phyloP scores from a whole-genome alignment of 306 rosid genomes.

The Citrullus amarus region DNA sequence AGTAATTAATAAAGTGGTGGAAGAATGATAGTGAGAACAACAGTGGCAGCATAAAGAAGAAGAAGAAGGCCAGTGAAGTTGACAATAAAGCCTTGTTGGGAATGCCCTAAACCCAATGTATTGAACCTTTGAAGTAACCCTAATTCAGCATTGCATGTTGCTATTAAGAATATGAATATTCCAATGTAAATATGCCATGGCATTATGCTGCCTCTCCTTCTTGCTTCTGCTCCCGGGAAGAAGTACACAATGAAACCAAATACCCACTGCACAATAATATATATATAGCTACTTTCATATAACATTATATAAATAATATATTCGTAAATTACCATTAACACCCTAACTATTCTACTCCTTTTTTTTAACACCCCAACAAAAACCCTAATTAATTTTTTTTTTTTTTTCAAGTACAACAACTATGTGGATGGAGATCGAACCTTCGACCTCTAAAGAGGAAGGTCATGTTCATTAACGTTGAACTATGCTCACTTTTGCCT shows the following conservation, averaged over 20 bases:
- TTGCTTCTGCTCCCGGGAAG: conserved; percentile 40
- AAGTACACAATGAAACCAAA: conserved; percentile 30
- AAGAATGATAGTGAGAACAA: conserved; percentile 40
- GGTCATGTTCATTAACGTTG: no score
- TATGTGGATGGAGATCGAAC: no score
- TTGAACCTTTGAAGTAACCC: conserved; percentile 30
- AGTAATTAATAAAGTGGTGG: conserved; percentile 16
- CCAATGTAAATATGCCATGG: conserved; percentile 72
- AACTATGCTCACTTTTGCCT: no score
- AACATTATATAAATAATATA: no score
- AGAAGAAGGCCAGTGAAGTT: conserved; percentile 59
- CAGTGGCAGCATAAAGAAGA: conserved; percentile 36
- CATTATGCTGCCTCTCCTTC: conserved; percentile 24
- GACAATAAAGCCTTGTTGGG: conserved; percentile 29
- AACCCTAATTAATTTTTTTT: no score
- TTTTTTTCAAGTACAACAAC: no score
- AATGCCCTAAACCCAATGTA: neutral
- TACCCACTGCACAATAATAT: conserved; percentile 23
- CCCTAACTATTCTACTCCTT: no score
- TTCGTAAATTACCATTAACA: no score
- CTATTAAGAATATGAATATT: conserved; percentile 33
- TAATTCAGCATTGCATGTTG: conserved; percentile 34
- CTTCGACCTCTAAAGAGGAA: no score
- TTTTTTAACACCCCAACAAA: no score
- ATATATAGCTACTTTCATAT: no score